Evolutionary conservation across 345 rosid genomes (phyloP).

Genomic region (Passiflora organensis): DNA sequence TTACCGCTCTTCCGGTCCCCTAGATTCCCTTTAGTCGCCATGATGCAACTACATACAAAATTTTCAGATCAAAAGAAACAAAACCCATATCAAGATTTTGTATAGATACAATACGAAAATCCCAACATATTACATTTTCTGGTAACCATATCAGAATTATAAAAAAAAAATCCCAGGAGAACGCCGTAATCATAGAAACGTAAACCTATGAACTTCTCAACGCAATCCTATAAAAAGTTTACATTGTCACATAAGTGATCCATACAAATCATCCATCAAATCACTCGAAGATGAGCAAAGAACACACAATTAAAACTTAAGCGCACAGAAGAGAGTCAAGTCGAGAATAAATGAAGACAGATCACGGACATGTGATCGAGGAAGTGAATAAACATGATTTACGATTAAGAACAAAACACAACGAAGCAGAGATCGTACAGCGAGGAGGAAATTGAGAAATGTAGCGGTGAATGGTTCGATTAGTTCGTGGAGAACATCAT

Average conservation of each 20-base stretch:
- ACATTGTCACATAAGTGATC: no score
- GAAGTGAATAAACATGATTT: background rate
- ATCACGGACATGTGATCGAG: background rate
- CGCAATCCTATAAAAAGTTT: no score
- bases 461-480: background rate
- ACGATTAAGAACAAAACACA: background rate
- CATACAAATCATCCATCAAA: background rate
- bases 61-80: background rate
- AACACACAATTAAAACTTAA: no score
- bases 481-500: background rate
- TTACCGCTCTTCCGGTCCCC: constrained; percentile 16
- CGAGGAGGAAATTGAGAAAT: background rate
- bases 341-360: no score
- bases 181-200: no score
- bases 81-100: background rate
- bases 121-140: no score
- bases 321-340: no score
- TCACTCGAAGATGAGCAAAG: no score
- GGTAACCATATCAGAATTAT: no score
- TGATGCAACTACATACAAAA: constrained; percentile 7
- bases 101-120: no score
- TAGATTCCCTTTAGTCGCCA: constrained; percentile 27
- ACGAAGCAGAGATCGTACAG: background rate
- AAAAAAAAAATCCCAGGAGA: no score
- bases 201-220: no score